A percentile compares a stretch with the other conserved stretches of the same genome.
Evolutionary conservation across 257 asterid genomes (phyloP).

Genomic region (Linaria vulgaris): DNA sequence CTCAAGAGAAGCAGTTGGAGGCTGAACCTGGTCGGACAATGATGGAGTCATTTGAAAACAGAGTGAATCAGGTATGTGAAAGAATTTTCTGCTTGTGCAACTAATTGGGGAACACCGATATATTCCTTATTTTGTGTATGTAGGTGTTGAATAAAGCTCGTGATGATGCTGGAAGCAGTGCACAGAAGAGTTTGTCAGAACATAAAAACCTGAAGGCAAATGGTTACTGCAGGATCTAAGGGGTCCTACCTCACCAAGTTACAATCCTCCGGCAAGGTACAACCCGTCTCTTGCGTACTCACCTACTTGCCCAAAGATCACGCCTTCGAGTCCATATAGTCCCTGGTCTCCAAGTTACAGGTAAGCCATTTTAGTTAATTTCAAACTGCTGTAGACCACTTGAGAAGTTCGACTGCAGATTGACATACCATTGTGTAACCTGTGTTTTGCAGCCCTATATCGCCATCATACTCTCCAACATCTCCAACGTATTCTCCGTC

Average conservation of each 20-base stretch:
- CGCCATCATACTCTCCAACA: conserved; percentile 92
- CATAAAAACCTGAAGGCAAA: conserved; percentile 97
- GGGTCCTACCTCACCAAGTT: conserved; percentile 89
- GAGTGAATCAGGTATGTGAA: conserved; percentile 84
- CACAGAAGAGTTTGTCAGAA: conserved; percentile 94
- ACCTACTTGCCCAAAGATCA: conserved; percentile 84
- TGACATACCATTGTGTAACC: conserved; percentile 21
- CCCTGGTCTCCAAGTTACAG: conserved; percentile 97
- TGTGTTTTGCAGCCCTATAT: conserved; percentile 81
- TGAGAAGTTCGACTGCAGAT: neutral
- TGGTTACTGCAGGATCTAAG: conserved; percentile 99
- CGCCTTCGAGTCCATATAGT: conserved; percentile 92
- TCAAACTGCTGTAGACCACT: neutral
- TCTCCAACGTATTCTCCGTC: conserved; percentile 95
- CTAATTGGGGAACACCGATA: conserved; percentile 16
- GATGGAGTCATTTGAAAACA: conserved; percentile 96
- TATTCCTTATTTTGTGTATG: conserved; percentile 25
- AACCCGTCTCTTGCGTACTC: conserved; percentile 95
- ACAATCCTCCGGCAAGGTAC: conserved; percentile 87
- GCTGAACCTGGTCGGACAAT: conserved; percentile 99
- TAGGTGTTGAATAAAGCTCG: conserved; percentile 99
- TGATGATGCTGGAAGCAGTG: conserved; percentile 99
- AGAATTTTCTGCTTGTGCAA: conserved; percentile 15
- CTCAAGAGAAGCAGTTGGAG: conserved; percentile 79
- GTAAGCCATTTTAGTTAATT: no score